Base-by-base conservation (phyloP, 2,329 filamentous ascomycete genomes). In the Exophiala sideris region DNA sequence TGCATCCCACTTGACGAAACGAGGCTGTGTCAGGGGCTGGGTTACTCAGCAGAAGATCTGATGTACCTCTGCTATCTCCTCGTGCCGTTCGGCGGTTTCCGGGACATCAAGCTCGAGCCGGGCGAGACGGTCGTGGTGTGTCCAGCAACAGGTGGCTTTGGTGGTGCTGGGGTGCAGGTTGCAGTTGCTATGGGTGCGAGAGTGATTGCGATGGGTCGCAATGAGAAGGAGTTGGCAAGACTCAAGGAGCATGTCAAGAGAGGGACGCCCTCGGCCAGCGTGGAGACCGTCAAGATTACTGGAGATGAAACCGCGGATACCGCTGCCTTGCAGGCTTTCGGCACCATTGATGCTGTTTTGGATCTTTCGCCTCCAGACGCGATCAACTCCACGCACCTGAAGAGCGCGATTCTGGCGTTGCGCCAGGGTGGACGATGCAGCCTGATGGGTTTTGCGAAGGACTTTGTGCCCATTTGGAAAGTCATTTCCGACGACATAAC, bases 141-240 rank as follows among this genome's bases (percentile, higher is more conserved):
- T 9, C 79, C 79, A 0, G 79, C 79, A 0, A 80, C 78, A 0
- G 79, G 79, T 0, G 60, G 61, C 0, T 82, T 74, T 57, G 74
- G 78, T 0, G 73, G 78, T 5, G 74, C 73, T 0, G 78, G 71
- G 0, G 78, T 80, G 1, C 59, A 71, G 3, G 64, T 78, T 3
- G 79, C 79, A 0, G 54, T 77, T 1, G 76, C 77, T 0, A 71
- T 81, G 64, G 80, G 79, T 0, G 78, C 77, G 10, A 2, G 67
- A 8, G 79, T 82, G 2, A 71, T 82, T 21, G 79, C 80, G 0
- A 68, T 80, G 54, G 77, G 78, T 1, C 67, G 78, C 11, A 76
- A 75, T 54, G 60, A 60, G 38, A 55, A 62, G 9, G 61, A 62
- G 9, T 57, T 78, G 11, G 63, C 63, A n/a, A 61, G 61, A 45